Evolutionary conservation across 305 asterid species (phyloP), one percentile per base, ranked within the genome.

Genomic region (Nicotiana rustica): DNA sequence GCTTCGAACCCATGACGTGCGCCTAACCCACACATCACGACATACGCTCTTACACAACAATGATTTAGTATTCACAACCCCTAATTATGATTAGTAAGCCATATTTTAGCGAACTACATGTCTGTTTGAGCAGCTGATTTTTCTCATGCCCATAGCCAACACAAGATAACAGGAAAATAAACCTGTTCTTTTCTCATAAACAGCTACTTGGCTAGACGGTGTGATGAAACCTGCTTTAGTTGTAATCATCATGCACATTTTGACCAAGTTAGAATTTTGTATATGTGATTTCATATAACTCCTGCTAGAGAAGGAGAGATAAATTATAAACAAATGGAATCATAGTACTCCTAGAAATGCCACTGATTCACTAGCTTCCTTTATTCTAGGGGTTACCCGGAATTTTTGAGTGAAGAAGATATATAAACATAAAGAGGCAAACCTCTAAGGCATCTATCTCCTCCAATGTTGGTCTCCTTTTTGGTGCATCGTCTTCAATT

Each of bases 391-490:
- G n/a, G 59, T 12, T 14, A 55, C n/a, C 59, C 5, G n/a, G n/a
- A 55, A 13, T 55, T 55, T 55, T 55, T 55, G 59, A 55, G 59
- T 55, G 6, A 41, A 41, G 52, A 44, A 9, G 13, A 44, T 44
- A 9, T 44, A 44, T 3, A 44, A 44, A 44, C 52, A 62, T 79
- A 76, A 29, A 18, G 55, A 52, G 52, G 67, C 49, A 67, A 80
- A 95, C 99, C 98, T 96, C 99, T 89, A 96, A 91, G 78, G 99
- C 99, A 85, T 96, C 99, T 17, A 96, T 94, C 92, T 96, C 99
- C 91, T 96, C 99, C 59, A 96, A 83, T 17, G 98, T 94, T 59
- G 98, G 98, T 81, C 93, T 93, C 85, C 95, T 86, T 82, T 85
- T 87, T 38, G 99, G 99, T 18, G 92, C 96, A 81, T 94, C 99